phyloP scores from a whole-genome alignment of 495 filamentous ascomycete species.

The Xylaria cubensis region DNA sequence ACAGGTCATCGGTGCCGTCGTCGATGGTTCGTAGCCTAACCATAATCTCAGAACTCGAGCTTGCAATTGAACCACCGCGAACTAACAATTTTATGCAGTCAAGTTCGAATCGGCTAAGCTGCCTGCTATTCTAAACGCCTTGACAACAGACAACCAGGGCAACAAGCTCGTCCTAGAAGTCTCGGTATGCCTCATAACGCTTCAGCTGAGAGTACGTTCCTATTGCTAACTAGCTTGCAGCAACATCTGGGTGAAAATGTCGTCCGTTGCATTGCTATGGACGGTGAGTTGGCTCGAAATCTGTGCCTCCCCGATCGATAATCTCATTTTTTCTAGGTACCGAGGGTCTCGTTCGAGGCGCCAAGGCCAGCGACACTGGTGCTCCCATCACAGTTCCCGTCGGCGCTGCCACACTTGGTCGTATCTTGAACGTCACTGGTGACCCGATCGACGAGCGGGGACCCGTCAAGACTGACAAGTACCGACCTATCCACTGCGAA shows the following conservation, averaged over 20 bases:
- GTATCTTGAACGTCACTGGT: slow-evolving; percentile 99
- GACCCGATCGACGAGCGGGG: slow-evolving; percentile 99
- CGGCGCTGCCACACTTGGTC: slow-evolving; percentile 91
- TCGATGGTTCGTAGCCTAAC: slow-evolving; percentile 66
- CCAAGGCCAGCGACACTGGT: slow-evolving; percentile 84
- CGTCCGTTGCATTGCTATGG: slow-evolving; percentile 99
- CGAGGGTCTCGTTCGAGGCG: slow-evolving; percentile 96
- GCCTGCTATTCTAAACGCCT: slow-evolving; percentile 96
- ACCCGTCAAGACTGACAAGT: slow-evolving; percentile 90
- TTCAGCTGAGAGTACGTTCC: slow-evolving; percentile 24
- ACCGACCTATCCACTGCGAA: slow-evolving; percentile 90
- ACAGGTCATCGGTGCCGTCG: slow-evolving; percentile 75
- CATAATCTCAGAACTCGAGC: neutral
- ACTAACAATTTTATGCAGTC: slow-evolving; percentile 49
- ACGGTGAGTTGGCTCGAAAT: slow-evolving; percentile 71
- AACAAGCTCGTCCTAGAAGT: slow-evolving; percentile 97
- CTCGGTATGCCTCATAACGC: slow-evolving; percentile 69
- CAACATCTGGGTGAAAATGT: slow-evolving; percentile 99
- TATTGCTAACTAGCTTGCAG: slow-evolving; percentile 60
- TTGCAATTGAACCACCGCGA: neutral
- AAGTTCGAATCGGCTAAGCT: slow-evolving; percentile 97
- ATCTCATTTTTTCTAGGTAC: slow-evolving; percentile 72
- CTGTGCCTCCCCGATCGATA: slow-evolving; percentile 23
- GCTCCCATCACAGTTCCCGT: slow-evolving; percentile 97
- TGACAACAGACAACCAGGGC: slow-evolving; percentile 88